Evolutionary conservation across 129 eudicot genomes (phyloP).

Genomic region (Gnaphalium uliginosum): DNA sequence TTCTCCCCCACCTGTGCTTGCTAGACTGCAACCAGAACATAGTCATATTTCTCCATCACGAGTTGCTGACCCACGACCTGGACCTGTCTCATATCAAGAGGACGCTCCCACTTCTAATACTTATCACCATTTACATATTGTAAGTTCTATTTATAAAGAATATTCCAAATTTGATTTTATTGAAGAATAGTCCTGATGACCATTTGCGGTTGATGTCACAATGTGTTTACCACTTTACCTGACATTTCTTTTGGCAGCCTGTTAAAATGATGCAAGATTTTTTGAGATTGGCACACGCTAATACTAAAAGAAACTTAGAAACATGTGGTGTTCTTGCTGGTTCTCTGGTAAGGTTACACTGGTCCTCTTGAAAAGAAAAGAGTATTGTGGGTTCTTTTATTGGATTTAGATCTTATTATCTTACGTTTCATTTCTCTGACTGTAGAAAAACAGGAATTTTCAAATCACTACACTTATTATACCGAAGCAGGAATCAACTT

Average conservation of each 20-base stretch:
- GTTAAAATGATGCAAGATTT: conserved; percentile 91
- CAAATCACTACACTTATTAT: conserved; percentile 82
- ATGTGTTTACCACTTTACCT: conserved; percentile 13
- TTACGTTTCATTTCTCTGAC: conserved; percentile 18
- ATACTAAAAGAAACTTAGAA: conserved; percentile 81
- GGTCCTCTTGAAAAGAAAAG: not conserved
- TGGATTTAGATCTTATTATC: conserved; percentile 24
- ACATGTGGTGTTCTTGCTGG: conserved; percentile 99
- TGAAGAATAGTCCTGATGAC: not conserved
- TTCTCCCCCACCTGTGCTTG: conserved; percentile 93
- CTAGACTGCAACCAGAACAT: conserved; percentile 70
- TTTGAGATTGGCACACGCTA: conserved; percentile 77
- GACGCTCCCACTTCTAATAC: conserved; percentile 55
- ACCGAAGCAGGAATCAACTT: conserved; percentile 97
- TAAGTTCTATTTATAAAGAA: conserved; percentile 35
- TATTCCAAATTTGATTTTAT: not conserved
- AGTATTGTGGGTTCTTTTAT: not conserved
- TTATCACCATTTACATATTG: conserved; percentile 92
- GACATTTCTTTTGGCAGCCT: conserved; percentile 59
- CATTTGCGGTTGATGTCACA: conserved; percentile 6
- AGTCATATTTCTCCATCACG: conserved; percentile 67
- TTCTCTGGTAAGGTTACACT: conserved; percentile 59
- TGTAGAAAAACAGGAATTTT: conserved; percentile 89
- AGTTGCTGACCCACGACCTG: conserved; percentile 99
- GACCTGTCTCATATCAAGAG: conserved; percentile 68